Conservation (phyloP, 2,329 filamentous ascomycete genomes). For the Dactylellina sp. region DNA sequence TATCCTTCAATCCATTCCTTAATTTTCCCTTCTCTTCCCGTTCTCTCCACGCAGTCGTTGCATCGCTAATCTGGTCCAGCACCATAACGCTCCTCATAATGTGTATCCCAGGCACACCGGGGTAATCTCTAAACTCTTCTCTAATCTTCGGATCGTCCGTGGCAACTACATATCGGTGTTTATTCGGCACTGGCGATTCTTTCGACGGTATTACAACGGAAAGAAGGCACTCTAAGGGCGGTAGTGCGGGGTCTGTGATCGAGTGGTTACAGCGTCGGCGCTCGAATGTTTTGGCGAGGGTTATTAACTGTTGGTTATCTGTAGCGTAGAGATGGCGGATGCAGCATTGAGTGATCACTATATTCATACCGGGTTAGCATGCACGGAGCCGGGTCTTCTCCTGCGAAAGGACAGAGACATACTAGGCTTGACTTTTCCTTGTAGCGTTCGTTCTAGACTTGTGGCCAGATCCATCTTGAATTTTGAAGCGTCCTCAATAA, state of each 20-base stretch:
- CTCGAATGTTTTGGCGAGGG: conserved; percentile 79
- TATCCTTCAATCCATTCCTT: conserved; percentile 73
- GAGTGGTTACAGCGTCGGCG: conserved; percentile 82
- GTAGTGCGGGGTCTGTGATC: conserved; percentile 77
- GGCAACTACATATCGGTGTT: conserved; percentile 82
- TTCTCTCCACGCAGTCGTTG: conserved; percentile 73
- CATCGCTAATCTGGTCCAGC: conserved; percentile 79
- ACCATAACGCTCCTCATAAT: conserved; percentile 83
- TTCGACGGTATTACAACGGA: conserved; percentile 80
- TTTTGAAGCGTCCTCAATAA: conserved; percentile 81
- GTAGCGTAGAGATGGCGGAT: conserved; percentile 80
- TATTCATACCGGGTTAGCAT: conserved; percentile 49
- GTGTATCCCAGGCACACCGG: conserved; percentile 81
- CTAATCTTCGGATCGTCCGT: conserved; percentile 76
- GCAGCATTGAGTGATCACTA: conserved; percentile 81
- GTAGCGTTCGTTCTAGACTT: conserved; percentile 82
- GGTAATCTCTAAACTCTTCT: conserved; percentile 73
- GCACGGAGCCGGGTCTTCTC: background rate
- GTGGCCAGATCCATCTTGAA: conserved; percentile 91
- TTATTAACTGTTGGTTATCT: conserved; percentile 72
- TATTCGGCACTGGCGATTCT: conserved; percentile 69
- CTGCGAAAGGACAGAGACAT: conserved; percentile 62
- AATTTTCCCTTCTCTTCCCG: conserved; percentile 81
- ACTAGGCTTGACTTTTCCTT: conserved; percentile 86
- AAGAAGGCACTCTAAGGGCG: conserved; percentile 76